Evolutionary conservation across 495 filamentous ascomycete species (phyloP).

Genomic region (Penicillium riverlandense): DNA sequence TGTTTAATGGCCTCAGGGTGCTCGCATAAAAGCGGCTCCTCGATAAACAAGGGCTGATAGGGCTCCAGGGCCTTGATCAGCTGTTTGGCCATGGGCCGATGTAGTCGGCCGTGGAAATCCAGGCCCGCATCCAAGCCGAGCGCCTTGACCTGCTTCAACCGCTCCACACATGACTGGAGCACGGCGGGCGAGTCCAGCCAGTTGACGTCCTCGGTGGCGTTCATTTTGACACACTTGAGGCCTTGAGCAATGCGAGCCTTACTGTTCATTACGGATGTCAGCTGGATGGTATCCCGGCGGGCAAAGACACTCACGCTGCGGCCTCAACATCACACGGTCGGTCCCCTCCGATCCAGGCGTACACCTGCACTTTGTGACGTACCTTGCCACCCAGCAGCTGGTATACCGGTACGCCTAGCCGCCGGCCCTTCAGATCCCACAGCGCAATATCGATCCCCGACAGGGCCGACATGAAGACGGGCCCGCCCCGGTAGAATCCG

Average conservation of each 20-base stretch:
- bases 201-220: slow-evolving; percentile 71
- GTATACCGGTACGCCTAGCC: slow-evolving; percentile 62
- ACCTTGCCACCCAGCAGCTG: slow-evolving; percentile 73
- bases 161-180: slow-evolving; percentile 57
- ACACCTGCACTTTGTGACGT: slow-evolving; percentile 65
- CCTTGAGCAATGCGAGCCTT: slow-evolving; percentile 63
- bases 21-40: slow-evolving; percentile 70
- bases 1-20: slow-evolving; percentile 65
- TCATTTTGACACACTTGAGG: slow-evolving; percentile 75
- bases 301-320: slow-evolving; percentile 35
- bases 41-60: slow-evolving; percentile 67
- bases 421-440: slow-evolving; percentile 66
- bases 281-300: background rate
- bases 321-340: slow-evolving; percentile 62
- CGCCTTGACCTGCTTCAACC: slow-evolving; percentile 63
- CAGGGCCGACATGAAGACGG: slow-evolving; percentile 76
- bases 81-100: slow-evolving; percentile 79
- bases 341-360: slow-evolving; percentile 85
- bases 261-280: slow-evolving; percentile 9
- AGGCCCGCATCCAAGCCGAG: slow-evolving; percentile 67
- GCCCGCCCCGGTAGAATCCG: slow-evolving; percentile 77
- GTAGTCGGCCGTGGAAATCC: slow-evolving; percentile 75
- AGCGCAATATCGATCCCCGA: slow-evolving; percentile 76
- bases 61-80: slow-evolving; percentile 67
- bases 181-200: slow-evolving; percentile 71